Evolutionary conservation across 2,329 filamentous ascomycete genomes (phyloP).

Genomic region (Penicillium sp.): DNA sequence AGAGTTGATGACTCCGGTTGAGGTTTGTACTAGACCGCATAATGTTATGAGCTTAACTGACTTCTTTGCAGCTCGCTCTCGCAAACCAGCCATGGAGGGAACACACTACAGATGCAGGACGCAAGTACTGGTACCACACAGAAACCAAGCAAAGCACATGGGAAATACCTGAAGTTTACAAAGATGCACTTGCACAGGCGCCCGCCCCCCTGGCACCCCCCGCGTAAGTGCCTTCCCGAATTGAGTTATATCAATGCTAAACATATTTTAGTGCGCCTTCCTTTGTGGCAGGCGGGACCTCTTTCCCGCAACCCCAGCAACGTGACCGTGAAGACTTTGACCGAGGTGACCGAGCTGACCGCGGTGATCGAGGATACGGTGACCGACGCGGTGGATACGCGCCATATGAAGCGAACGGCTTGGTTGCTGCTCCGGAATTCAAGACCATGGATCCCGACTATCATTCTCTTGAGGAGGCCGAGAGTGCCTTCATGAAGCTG

Average conservation of each 20-base stretch:
- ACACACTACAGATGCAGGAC: conserved; percentile 79
- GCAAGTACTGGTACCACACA: conserved; percentile 93
- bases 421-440: conserved; percentile 37
- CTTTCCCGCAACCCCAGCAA: conserved; percentile 40
- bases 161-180: conserved; percentile 86
- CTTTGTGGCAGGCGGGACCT: conserved; percentile 59
- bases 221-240: conserved; percentile 40
- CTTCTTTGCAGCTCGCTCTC: conserved; percentile 63
- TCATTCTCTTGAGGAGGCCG: conserved; percentile 77
- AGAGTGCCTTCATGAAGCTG: conserved; percentile 88
- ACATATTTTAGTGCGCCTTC: conserved; percentile 44
- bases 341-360: conserved; percentile 24
- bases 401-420: conserved; percentile 40
- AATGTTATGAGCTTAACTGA: conserved; percentile 19
- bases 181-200: conserved; percentile 65
- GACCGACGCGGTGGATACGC: conserved; percentile 50
- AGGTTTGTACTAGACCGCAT: conserved; percentile 54
- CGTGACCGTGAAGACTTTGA: conserved; percentile 51
- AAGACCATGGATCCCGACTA: conserved; percentile 69
- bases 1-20: conserved; percentile 77
- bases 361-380: conserved; percentile 21
- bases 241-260: conserved; percentile 32
- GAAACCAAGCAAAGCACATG: conserved; percentile 90
- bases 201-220: conserved; percentile 43
- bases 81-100: conserved; percentile 88